Evolutionary conservation across 2,329 filamentous ascomycete genomes (phyloP).

Genomic region (Pestalotiopsis sp.): DNA sequence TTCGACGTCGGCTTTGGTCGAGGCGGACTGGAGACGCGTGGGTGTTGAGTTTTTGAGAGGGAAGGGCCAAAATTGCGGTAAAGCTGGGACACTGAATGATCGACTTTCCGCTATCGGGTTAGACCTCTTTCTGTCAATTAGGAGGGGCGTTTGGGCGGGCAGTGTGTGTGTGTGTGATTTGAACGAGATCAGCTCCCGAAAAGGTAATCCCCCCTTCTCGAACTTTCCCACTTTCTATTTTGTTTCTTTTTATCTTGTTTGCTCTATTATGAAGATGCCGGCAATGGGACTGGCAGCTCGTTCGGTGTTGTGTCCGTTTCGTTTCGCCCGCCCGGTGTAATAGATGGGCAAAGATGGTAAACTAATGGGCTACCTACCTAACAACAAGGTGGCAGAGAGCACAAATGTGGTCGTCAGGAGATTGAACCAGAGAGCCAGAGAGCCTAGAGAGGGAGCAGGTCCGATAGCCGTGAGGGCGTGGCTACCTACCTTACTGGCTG

Average conservation of each 20-base stretch:
- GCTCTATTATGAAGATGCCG: neutral
- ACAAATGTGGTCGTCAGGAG: neutral
- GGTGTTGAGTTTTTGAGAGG: constrained; percentile 12
- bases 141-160: neutral
- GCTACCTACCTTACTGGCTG: too few species aligned
- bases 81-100: neutral
- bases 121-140: constrained; percentile 9
- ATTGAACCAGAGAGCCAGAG: neutral
- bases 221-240: neutral
- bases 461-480: neutral
- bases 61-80: constrained; percentile 11
- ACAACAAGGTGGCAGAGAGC: neutral
- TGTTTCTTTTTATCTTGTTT: neutral
- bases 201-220: neutral
- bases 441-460: neutral
- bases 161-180: neutral
- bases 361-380: neutral
- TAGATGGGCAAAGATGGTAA: neutral
- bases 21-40: constrained; percentile 3
- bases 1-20: neutral
- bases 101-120: constrained; percentile 14
- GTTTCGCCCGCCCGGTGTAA: neutral
- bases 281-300: neutral
- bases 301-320: neutral
- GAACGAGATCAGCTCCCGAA: neutral